Base-by-base conservation (phyloP, 1,284 basidiomycete species). In the Ceratorhiza oryzae-sativae region DNA sequence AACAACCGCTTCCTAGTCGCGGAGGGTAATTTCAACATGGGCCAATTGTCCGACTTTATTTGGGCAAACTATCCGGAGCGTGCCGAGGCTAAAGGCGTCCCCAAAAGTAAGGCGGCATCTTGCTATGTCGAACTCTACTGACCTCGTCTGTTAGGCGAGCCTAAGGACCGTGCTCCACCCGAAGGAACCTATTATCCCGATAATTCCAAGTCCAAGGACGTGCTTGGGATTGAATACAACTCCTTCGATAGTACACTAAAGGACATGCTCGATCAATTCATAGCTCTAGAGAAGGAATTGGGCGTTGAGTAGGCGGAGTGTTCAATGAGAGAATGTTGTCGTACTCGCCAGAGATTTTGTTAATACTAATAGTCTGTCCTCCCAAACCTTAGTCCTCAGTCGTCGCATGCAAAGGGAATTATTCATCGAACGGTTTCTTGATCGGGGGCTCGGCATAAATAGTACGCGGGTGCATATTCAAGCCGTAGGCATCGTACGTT, bases 21-120 rank as follows among this genome's bases (percentile, higher is more conserved):
- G 0, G 25, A 68, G 30, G 71, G 73, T 4, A 61, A 42, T 23
- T 73, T 73, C 39, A 73, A 73, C 46, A 41, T 67, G 20, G 73
- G 59, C 0, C 62, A 55, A 48, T 30, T 73, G 18, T 15, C 56
- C 46, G 73, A 68, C 55, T 70, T 46, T 42, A 71, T 71, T 34
- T 75, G 72, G 74, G 51, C 58, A 45, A 71, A 72, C 58, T 72
- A 71, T 30, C 65, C 63, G 5, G 72, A 71, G n/a, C 58, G 67
- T 27, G 73, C 71, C 32, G 15, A 42, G 8, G 65, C 39, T 25
- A 70, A 72, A 30, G 36, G 41, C 10, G 42, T 75, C 10, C 63
- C 70, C 20, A 73, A 71, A 30, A 68, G 74, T 51, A 62, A 45
- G 27, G 41, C 20, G 4, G 15, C 15, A 12, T 18, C 9, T 45